phyloP scores from a whole-genome alignment of 169 alveolate genomes.

The Cryptosporidium felis region DNA sequence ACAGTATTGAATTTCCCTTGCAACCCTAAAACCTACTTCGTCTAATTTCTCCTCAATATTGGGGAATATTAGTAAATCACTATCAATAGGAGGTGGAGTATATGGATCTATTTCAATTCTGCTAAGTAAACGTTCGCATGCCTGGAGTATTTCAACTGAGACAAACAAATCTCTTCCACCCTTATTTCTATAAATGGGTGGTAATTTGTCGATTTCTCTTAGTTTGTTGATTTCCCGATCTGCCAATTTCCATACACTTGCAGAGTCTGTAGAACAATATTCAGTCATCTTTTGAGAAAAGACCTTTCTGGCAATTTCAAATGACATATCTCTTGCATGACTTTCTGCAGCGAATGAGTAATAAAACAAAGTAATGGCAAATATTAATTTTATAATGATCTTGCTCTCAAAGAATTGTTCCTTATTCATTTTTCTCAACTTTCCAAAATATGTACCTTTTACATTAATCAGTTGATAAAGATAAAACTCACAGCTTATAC shows the following conservation, averaged over 20 bases:
- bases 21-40: slow-evolving; percentile 31
- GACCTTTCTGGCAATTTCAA: slow-evolving; percentile 23
- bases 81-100: slow-evolving; percentile 36
- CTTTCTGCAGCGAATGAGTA: background rate
- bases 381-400: background rate
- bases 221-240: slow-evolving; percentile 30
- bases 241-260: slow-evolving; percentile 32
- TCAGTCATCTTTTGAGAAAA: background rate
- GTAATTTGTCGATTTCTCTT: background rate
- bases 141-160: slow-evolving; percentile 40
- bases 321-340: slow-evolving; percentile 1
- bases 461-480: too few species aligned
- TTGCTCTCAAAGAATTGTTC: background rate
- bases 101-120: slow-evolving; percentile 52
- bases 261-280: background rate
- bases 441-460: too few species aligned
- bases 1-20: slow-evolving; percentile 59
- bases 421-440: too few species aligned
- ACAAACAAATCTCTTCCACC: slow-evolving; percentile 43
- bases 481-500: too few species aligned
- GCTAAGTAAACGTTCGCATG: slow-evolving; percentile 32
- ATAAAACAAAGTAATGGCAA: background rate
- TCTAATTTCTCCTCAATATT: background rate
- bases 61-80: background rate
- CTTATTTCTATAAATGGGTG: background rate